Conservation (phyloP, 495 filamentous ascomycete species). For the Aspergillus ellipticus region DNA sequence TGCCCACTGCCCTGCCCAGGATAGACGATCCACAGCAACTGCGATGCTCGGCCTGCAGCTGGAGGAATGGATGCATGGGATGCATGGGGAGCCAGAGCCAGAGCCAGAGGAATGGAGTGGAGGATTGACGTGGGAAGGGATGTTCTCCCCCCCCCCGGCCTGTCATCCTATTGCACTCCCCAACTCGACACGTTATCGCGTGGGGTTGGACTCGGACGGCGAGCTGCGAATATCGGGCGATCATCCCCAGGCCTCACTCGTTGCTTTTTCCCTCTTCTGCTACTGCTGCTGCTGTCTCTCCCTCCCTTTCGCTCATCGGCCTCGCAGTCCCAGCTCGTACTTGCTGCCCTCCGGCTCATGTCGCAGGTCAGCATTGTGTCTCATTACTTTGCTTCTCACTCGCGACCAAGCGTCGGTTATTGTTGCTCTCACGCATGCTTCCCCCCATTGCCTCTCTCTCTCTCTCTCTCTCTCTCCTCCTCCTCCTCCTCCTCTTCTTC, state of each 20-base stretch:
- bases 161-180: not conserved
- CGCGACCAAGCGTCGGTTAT: no score
- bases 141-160: not conserved
- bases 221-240: not conserved
- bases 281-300: not conserved
- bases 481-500: not conserved
- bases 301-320: not conserved
- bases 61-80: not conserved
- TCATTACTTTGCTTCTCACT: no score
- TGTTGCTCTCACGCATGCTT: not conserved
- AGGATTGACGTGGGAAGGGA: not conserved
- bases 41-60: not conserved
- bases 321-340: not conserved
- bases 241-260: not conserved
- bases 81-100: no score
- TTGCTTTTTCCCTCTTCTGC: conserved; percentile 6
- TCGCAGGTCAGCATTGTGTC: no score
- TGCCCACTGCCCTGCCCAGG: not conserved
- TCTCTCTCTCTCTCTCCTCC: not conserved
- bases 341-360: not conserved
- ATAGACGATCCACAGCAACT: not conserved
- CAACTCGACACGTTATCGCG: conserved; percentile 6
- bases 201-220: conserved; percentile 18
- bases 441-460: not conserved
- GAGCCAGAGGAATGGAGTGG: no score